Base-by-base conservation (phyloP, 345 rosid species). In the Trapa incisa region DNA sequence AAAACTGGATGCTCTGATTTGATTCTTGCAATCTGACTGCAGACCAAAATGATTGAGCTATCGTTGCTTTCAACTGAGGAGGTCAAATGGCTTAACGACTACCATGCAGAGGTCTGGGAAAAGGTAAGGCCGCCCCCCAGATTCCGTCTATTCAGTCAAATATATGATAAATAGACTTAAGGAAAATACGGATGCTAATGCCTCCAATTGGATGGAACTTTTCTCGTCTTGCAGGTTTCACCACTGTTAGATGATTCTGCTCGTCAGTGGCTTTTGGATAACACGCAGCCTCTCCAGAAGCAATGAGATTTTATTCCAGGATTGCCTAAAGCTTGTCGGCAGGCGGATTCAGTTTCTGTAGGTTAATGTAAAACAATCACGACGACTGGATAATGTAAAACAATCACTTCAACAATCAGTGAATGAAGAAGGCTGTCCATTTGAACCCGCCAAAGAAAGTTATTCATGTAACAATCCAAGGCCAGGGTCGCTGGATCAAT, bases 91-190 rank as follows among this genome's bases (percentile, higher is more conserved):
- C 85, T 93, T 41, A 83, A 93, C 65, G 68, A 73, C 64, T 93
- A 93, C 84, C 98, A 90, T 71, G 61, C 76, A 1, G 91, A 88
- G 78, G 97, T 90, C 65, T 88, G 98, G 98, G 92, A 84, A 65
- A 93, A 93, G 96, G 98, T 87, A 72, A 41, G 75, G 32, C 14
- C 12, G 6, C 14, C 39, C 7, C n/a, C 32, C 54, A 32, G 6
- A 6, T 2, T 5, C 4, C 15, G 14, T 50, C 1, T 50, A 50
- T 50, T 50, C 3, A 9, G 4, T 22, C 54, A 50, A 17, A 22
- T 56, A 0, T 56, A 53, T 1, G 35, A 0, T 14, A 32, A 2
- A 16, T 1, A 56, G 36, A 32, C 3, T 3, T 4, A 17, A 7
- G 15, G 17, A 13, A 50, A 9, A 33, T 3, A 1, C 1, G 12